These are phyloP conservation scores for Exophiala mesophila DNA, from an alignment of 2,329 filamentous ascomycete genomes.

Conservation along the genomic window DNA sequence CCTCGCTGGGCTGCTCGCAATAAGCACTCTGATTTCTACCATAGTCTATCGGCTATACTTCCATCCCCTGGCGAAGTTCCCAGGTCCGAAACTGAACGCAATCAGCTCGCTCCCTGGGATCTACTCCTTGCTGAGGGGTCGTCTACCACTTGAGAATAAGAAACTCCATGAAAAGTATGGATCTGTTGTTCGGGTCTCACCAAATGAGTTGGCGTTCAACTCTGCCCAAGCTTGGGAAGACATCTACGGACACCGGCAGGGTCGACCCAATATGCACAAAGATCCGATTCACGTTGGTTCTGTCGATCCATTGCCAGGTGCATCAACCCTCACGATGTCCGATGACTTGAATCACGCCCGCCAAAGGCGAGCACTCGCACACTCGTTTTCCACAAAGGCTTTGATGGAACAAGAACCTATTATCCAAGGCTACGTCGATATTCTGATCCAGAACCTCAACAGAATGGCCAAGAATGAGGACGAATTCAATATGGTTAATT, in stretches of 20 bases:
- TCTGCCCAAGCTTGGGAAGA: conserved; percentile 28
- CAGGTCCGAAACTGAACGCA: conserved; percentile 27
- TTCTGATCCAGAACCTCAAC: conserved; percentile 9
- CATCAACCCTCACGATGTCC: conserved; percentile 4
- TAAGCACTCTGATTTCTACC: not conserved
- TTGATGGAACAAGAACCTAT: conserved; percentile 36
- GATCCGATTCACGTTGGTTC: conserved; percentile 23
- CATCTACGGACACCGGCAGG: conserved; percentile 29
- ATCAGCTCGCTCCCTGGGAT: conserved; percentile 8
- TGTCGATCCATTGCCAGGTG: conserved; percentile 2
- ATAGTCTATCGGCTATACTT: conserved; percentile 30
- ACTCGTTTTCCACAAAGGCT: conserved; percentile 41
- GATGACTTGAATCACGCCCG: conserved; percentile 27
- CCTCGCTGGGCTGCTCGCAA: not conserved
- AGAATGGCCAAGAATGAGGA: conserved; percentile 4
- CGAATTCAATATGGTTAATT: conserved; percentile 14
- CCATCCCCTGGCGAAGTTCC: conserved; percentile 29
- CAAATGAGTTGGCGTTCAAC: conserved; percentile 29
- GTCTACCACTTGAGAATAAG: conserved; percentile 7
- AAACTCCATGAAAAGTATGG: conserved; percentile 29
- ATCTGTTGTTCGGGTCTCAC: conserved; percentile 29
- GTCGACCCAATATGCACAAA: conserved; percentile 17
- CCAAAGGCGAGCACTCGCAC: conserved; percentile 32
- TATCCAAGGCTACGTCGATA: conserved; percentile 12
- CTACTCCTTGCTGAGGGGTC: conserved; percentile 19